Percentiles rank a stretch among this genome's conserved stretches.
phyloP scores from a whole-genome alignment of 306 rosid species.

The Gynostemma pentaphyllum region DNA sequence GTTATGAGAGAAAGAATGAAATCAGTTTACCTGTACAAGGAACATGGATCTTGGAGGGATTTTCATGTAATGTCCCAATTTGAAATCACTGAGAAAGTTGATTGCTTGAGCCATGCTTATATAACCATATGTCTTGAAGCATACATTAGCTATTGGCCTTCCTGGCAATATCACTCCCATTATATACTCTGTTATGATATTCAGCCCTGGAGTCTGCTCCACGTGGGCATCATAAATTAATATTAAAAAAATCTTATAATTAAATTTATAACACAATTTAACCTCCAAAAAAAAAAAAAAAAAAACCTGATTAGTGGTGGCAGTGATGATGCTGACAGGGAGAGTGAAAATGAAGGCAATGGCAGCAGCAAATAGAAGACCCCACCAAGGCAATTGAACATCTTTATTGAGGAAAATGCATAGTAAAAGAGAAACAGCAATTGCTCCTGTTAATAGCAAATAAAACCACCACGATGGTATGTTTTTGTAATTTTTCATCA shows the following conservation, averaged over 20 bases:
- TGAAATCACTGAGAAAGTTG: slow-evolving; percentile 46
- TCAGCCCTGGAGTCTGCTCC: slow-evolving; percentile 49
- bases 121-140: slow-evolving; percentile 65
- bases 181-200: slow-evolving; percentile 45
- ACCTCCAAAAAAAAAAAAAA: too few relatives aligned
- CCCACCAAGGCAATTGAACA: slow-evolving; percentile 31
- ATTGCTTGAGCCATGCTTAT: slow-evolving; percentile 59
- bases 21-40: slow-evolving; percentile 69
- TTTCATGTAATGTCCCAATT: slow-evolving; percentile 66
- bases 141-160: slow-evolving; percentile 50
- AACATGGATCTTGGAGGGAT: slow-evolving; percentile 66
- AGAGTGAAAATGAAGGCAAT: slow-evolving; percentile 29
- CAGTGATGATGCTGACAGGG: slow-evolving; percentile 29
- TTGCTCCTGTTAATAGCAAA: slow-evolving; percentile 24
- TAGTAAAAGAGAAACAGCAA: slow-evolving; percentile 33
- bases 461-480: slow-evolving; percentile 85
- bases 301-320: slow-evolving; percentile 32
- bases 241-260: not conserved
- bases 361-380: slow-evolving; percentile 20
- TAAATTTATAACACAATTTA: not conserved
- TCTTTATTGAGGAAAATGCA: slow-evolving; percentile 30
- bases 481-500: slow-evolving; percentile 59
- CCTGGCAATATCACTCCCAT: slow-evolving; percentile 58
- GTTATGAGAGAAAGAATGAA: too few relatives aligned
- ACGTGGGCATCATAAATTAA: not conserved